Evolutionary conservation across 768 basidiomycete genomes (phyloP), one percentile per base, ranked within the genome.

Genomic region (Floccularia luteovirens): DNA sequence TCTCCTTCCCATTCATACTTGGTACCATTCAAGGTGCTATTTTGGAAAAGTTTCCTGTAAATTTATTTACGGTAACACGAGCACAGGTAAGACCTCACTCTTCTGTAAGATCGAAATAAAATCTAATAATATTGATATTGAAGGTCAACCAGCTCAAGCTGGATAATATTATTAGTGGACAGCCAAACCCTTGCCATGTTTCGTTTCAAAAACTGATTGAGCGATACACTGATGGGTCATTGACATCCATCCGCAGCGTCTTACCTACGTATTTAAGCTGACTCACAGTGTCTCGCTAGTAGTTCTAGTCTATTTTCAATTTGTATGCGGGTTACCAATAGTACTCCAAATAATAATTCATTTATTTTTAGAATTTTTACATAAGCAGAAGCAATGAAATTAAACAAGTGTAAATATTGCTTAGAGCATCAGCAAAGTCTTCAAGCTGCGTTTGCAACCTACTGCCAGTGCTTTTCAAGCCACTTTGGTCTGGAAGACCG

Each of bases 1-100:
- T 88, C 10, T 77, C 79, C 5, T 43, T 87, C 4, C 85, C 85
- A 0, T 84, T 73, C 54, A 57, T 61, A 25, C 41, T 84, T 20
- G 84, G 85, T 3, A 67, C 61, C 47, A 42, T 82, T n/a, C 82
- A 87, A 60, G 85, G 74, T 3, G 63, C 65, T 17, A 50, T 88
- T 25, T 52, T 85, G 37, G 82, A 87, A 58, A 65, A 58, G 41
- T 59, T 87, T 8, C 86, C 84, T 0, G 53, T 61, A 13, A 82
- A 74, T 43, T 47, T 83, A 14, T 79, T 87, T 45, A 86, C 85
- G 0, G 49, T 88, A 13, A 85, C 86, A 11, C 67, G 74, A 24
- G 73, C 74, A 44, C 84, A 88, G 67, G 85, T 83, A 46, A n/a
- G 53, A n/a, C n/a, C n/a, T n/a, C n/a, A n/a, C n/a, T n/a, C n/a